Conservation (phyloP, 306 rosid species). For the Mimosa bimucronata region DNA sequence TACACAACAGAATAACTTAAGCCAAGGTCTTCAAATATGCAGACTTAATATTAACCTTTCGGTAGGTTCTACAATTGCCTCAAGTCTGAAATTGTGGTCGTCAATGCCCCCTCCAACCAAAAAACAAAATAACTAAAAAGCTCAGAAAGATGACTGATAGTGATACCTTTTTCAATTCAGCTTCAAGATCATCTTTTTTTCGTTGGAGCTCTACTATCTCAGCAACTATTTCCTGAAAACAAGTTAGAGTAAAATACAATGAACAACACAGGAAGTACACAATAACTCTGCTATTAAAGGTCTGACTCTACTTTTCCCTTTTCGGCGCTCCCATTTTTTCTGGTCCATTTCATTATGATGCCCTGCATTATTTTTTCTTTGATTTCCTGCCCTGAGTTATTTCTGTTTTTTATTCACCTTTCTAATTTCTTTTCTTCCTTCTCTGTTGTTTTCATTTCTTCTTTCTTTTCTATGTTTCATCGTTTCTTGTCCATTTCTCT, state of each 20-base stretch:
- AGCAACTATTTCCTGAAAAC: constrained; percentile 67
- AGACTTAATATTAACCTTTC: background rate
- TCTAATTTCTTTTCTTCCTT: too few relatives aligned
- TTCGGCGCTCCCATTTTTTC: too few relatives aligned
- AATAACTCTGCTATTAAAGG: background rate
- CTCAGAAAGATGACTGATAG: constrained; percentile 14
- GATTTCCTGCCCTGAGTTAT: too few relatives aligned
- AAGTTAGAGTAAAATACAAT: constrained; percentile 9
- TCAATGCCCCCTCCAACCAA: background rate
- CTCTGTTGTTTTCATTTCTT: too few relatives aligned
- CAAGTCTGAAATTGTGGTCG: background rate
- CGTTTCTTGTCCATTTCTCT: background rate
- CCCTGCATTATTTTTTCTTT: too few relatives aligned
- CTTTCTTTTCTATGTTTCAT: too few relatives aligned
- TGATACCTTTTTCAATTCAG: constrained; percentile 81
- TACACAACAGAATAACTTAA: background rate
- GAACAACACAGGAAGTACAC: background rate
- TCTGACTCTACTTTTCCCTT: background rate
- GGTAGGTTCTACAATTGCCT: background rate
- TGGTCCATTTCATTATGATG: too few relatives aligned
- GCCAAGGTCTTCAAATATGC: background rate
- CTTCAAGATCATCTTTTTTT: constrained; percentile 87
- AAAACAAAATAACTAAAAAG: background rate
- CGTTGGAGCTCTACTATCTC: constrained; percentile 82
- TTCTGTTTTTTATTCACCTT: too few relatives aligned